These are phyloP conservation scores for Stagonosporopsis vannaccii DNA, from an alignment of 2,329 filamentous ascomycete species.

Conservation along the genomic window DNA sequence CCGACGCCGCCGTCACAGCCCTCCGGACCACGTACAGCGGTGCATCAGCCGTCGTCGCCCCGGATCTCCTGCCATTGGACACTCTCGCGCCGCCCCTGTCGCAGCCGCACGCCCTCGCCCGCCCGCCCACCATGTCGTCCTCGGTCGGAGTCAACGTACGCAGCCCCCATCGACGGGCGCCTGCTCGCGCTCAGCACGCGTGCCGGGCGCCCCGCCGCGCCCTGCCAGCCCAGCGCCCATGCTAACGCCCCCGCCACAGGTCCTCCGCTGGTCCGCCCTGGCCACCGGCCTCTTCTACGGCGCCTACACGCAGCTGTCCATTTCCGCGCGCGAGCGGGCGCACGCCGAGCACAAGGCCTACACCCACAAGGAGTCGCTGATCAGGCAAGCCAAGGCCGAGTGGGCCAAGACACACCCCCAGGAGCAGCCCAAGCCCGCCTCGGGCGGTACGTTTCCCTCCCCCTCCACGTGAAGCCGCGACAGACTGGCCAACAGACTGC, in stretches of 20 bases:
- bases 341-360: conserved; percentile 80
- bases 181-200: not conserved
- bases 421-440: conserved; percentile 40
- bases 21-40: conserved; percentile 23
- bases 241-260: conserved; percentile 63
- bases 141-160: conserved; percentile 63
- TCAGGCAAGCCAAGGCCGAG: conserved; percentile 90
- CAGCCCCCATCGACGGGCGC: conserved; percentile 20
- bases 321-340: conserved; percentile 75
- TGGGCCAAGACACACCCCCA: conserved; percentile 76
- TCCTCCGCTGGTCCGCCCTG: conserved; percentile 95
- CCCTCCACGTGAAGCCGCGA: too few species aligned
- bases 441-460: conserved; percentile 33
- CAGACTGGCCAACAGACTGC: not conserved
- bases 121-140: conserved; percentile 49
- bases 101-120: conserved; percentile 33
- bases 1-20: conserved; percentile 29
- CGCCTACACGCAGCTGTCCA: conserved; percentile 87
- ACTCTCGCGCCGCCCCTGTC: conserved; percentile 22
- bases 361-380: conserved; percentile 88
- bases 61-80: conserved; percentile 43
- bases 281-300: conserved; percentile 93
- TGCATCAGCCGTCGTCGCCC: conserved; percentile 29
- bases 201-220: conserved; percentile 4
- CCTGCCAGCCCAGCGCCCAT: conserved; percentile 11